Percentiles rank a stretch among this genome's conserved stretches.
These are phyloP conservation scores for Abrus precatorius DNA, from an alignment of 306 rosid genomes.

Conservation along the genomic window DNA sequence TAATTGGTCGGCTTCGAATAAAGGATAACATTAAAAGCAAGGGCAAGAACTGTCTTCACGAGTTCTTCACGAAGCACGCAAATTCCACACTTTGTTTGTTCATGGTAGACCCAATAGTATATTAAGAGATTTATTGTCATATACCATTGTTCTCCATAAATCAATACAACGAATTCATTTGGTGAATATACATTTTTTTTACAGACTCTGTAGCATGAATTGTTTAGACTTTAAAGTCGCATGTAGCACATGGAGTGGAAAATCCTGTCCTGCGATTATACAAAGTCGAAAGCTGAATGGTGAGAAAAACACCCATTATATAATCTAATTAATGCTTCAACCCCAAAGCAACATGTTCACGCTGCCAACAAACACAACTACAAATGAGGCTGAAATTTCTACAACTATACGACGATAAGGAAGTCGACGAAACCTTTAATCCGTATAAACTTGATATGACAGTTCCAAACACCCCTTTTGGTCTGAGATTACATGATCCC, in stretches of 20 bases:
- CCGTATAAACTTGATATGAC: too few species aligned
- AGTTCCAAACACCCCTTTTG: too few species aligned
- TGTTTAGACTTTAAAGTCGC: not conserved
- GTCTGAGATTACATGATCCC: too few species aligned
- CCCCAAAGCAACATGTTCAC: not conserved
- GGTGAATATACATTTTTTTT: not conserved
- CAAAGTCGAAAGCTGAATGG: constrained; percentile 10
- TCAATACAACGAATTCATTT: not conserved
- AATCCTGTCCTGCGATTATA: not conserved
- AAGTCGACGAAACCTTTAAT: too few species aligned
- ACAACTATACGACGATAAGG: too few species aligned
- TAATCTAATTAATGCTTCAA: constrained; percentile 27
- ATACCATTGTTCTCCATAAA: not conserved
- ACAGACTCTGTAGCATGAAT: not conserved
- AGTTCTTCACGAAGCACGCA: not conserved
- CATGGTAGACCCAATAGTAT: not conserved
- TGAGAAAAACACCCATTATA: constrained; percentile 4
- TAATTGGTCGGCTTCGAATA: too few species aligned
- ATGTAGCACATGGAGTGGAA: constrained; percentile 8
- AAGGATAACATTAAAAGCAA: not conserved
- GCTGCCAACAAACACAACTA: too few species aligned
- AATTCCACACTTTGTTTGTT: not conserved
- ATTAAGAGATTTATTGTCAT: not conserved
- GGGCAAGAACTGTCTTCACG: not conserved
- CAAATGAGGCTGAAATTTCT: too few species aligned